phyloP scores from a whole-genome alignment of 169 alveolate genomes.

The Eimeria tenella region DNA sequence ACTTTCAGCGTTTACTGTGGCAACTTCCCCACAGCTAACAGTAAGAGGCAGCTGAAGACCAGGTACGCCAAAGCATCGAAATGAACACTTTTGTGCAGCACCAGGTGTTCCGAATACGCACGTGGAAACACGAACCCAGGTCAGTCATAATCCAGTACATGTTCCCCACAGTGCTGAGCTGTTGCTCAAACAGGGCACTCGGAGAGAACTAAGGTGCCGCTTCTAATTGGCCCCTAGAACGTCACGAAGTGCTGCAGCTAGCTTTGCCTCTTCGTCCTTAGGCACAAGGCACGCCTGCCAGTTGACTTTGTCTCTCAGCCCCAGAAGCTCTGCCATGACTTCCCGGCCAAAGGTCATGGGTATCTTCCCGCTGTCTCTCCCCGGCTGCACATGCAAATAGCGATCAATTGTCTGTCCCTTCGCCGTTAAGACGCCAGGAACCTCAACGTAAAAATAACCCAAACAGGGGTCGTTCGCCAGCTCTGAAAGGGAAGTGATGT shows the following conservation, averaged over 20 bases:
- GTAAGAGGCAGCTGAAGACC: too few species aligned
- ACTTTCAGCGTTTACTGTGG: too few species aligned
- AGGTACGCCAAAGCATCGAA: too few species aligned
- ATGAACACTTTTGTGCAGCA: too few species aligned
- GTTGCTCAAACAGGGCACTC: neutral
- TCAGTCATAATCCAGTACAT: too few species aligned
- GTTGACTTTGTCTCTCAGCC: slow-evolving; percentile 58
- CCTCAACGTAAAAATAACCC: slow-evolving; percentile 75
- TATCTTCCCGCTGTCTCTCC: slow-evolving; percentile 28
- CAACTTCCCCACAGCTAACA: too few species aligned
- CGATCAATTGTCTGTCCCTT: slow-evolving; percentile 72
- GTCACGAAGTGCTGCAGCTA: slow-evolving; percentile 24
- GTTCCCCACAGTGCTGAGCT: too few species aligned
- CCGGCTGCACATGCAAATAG: slow-evolving; percentile 56
- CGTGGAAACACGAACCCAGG: too few species aligned
- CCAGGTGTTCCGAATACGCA: too few species aligned
- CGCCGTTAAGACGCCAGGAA: slow-evolving; percentile 78
- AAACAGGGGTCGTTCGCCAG: slow-evolving; percentile 23
- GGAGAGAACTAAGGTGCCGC: neutral
- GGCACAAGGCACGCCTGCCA: slow-evolving; percentile 74
- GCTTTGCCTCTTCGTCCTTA: slow-evolving; percentile 45
- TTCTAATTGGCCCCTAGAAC: neutral
- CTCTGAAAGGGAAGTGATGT: slow-evolving; percentile 55
- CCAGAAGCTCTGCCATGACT: slow-evolving; percentile 62
- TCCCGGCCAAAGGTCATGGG: slow-evolving; percentile 78